phyloP scores from a whole-genome alignment of 345 rosid genomes.

The Corymbia maculata region DNA sequence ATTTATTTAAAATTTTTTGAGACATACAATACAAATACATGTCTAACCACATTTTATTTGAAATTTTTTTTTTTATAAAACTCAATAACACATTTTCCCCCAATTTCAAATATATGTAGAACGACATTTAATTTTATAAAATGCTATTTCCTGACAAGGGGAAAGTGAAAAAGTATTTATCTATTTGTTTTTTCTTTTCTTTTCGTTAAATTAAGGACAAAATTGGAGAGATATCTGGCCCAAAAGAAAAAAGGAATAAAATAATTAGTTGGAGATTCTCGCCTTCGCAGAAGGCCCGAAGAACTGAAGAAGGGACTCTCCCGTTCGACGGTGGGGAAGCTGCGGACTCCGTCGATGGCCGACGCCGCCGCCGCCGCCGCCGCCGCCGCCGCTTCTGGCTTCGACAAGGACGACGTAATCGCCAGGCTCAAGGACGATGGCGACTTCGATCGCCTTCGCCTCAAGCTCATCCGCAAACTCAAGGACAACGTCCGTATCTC shows the following conservation, averaged over 20 bases:
- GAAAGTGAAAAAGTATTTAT: neutral
- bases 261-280: neutral
- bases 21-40: neutral
- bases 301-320: neutral
- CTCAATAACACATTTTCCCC: neutral
- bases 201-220: neutral
- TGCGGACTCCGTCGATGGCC: neutral
- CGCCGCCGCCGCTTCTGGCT: too few relatives aligned
- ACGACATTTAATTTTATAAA: neutral
- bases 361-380: neutral
- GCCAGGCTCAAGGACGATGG: constrained; percentile 72
- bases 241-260: neutral
- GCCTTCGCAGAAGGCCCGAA: neutral
- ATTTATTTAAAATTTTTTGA: neutral
- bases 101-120: neutral
- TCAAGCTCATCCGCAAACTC: constrained; percentile 77
- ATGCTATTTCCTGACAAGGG: neutral
- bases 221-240: neutral
- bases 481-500: constrained; percentile 42
- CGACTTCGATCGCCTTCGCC: constrained; percentile 56
- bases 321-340: neutral
- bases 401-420: constrained; percentile 64
- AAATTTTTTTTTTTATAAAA: neutral
- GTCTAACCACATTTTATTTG: neutral
- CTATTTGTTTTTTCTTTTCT: neutral